Conservation (phyloP, 2,329 filamentous ascomycete species). For the Fusarium sublunatum region DNA sequence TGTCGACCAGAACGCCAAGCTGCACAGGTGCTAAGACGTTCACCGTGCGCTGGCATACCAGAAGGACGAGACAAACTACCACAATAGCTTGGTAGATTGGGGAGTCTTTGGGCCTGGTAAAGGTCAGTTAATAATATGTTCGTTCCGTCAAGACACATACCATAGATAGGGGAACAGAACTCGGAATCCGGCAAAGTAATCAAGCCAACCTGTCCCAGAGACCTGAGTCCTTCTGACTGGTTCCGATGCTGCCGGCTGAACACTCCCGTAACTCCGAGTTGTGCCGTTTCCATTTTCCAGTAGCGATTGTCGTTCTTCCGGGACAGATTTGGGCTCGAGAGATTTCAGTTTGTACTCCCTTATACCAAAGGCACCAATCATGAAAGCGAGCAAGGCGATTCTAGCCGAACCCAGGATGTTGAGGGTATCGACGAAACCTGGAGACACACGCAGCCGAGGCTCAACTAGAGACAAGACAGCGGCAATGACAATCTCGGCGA, state of each 20-base stretch:
- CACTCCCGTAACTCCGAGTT: slow-evolving; percentile 46
- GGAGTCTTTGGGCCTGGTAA: slow-evolving; percentile 56
- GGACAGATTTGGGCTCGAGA: slow-evolving; percentile 43
- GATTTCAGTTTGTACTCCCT: slow-evolving; percentile 50
- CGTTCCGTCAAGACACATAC: slow-evolving; percentile 30
- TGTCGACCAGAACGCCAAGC: slow-evolving; percentile 55
- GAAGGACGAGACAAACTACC: slow-evolving; percentile 54
- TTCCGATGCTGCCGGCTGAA: slow-evolving; percentile 17
- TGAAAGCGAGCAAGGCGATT: slow-evolving; percentile 49
- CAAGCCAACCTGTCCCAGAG: slow-evolving; percentile 56
- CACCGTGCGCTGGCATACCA: slow-evolving; percentile 57
- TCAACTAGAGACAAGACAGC: slow-evolving; percentile 50
- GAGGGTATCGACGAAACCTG: slow-evolving; percentile 47
- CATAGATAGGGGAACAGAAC: slow-evolving; percentile 60
- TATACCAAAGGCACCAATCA: slow-evolving; percentile 48
- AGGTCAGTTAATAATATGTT: slow-evolving; percentile 16
- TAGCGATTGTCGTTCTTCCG: slow-evolving; percentile 54
- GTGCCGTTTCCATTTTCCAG: slow-evolving; percentile 54
- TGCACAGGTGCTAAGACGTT: slow-evolving; percentile 58
- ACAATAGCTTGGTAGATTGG: slow-evolving; percentile 55
- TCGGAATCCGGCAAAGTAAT: slow-evolving; percentile 59
- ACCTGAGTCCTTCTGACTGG: slow-evolving; percentile 47
- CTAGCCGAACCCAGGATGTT: slow-evolving; percentile 50
- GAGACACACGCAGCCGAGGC: slow-evolving; percentile 45
- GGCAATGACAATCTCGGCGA: slow-evolving; percentile 53